Evolutionary conservation across 2,329 filamentous ascomycete species (phyloP).

Genomic region (Fusarium sp.): DNA sequence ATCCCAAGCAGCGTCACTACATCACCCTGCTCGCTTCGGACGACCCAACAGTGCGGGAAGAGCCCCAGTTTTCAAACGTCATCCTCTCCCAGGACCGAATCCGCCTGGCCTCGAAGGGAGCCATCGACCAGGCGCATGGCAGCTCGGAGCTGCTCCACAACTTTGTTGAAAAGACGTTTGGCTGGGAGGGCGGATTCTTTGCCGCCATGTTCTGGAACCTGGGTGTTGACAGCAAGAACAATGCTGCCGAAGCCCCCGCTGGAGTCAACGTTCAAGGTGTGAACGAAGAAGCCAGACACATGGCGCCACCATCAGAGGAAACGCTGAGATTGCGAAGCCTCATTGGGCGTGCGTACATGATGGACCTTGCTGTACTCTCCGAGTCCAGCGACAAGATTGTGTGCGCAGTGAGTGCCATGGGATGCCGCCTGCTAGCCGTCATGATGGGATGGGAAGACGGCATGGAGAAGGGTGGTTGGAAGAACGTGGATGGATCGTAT

Average conservation of each 20-base stretch:
- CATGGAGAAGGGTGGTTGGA: constrained; percentile 72
- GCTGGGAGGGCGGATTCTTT: constrained; percentile 92
- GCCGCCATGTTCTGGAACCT: constrained; percentile 84
- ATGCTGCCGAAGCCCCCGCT: constrained; percentile 50
- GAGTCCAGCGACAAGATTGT: constrained; percentile 76
- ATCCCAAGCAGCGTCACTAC: constrained; percentile 53
- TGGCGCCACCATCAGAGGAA: constrained; percentile 56
- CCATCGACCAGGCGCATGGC: constrained; percentile 54
- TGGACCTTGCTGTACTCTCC: constrained; percentile 82
- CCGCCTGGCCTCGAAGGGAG: constrained; percentile 75
- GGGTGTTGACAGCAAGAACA: constrained; percentile 62
- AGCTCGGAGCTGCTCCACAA: constrained; percentile 67
- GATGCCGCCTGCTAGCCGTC: constrained; percentile 81
- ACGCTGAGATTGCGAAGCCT: constrained; percentile 78
- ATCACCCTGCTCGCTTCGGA: constrained; percentile 80
- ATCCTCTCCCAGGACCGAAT: constrained; percentile 80
- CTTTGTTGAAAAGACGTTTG: constrained; percentile 80
- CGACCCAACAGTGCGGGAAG: constrained; percentile 79
- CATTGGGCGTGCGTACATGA: constrained; percentile 82
- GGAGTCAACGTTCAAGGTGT: constrained; percentile 40
- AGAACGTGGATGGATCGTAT: constrained; percentile 81
- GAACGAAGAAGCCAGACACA: constrained; percentile 41
- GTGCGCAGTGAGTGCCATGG: constrained; percentile 79
- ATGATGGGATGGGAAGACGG: constrained; percentile 88
- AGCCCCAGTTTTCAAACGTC: constrained; percentile 69